These are phyloP conservation scores for Schwanniomyces yamadae DNA, from an alignment of 805 yeast genomes.

Conservation along the genomic window DNA sequence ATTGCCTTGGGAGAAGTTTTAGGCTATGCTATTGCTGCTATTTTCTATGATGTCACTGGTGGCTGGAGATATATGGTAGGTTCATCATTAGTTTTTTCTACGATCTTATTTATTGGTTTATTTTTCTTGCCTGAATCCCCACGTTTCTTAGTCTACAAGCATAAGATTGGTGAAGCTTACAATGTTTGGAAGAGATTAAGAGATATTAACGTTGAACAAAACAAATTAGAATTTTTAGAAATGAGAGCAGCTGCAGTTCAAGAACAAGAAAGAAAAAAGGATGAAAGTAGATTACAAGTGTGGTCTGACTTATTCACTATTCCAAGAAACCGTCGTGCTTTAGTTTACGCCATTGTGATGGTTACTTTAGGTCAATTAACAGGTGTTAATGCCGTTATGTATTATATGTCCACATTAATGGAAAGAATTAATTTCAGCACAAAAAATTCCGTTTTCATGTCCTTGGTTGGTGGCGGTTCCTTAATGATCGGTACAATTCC, in stretches of 20 bases:
- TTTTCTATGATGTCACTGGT: slow-evolving; percentile 52
- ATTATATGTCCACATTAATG: slow-evolving; percentile 62
- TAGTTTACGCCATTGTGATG: slow-evolving; percentile 57
- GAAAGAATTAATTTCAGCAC: slow-evolving; percentile 51
- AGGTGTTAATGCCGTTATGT: slow-evolving; percentile 66
- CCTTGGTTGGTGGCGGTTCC: slow-evolving; percentile 68
- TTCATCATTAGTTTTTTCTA: slow-evolving; percentile 58
- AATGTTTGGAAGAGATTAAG: slow-evolving; percentile 57
- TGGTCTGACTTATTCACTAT: slow-evolving; percentile 52
- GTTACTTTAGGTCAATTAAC: slow-evolving; percentile 62
- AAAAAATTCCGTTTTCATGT: slow-evolving; percentile 59
- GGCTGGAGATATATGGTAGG: slow-evolving; percentile 72
- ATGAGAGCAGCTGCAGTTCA: slow-evolving; percentile 52
- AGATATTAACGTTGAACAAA: slow-evolving; percentile 40
- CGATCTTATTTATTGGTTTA: slow-evolving; percentile 49
- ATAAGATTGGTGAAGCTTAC: slow-evolving; percentile 52
- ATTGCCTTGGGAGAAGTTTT: slow-evolving; percentile 66
- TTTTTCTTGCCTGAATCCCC: slow-evolving; percentile 62
- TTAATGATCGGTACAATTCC: slow-evolving; percentile 64
- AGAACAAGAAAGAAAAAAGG: slow-evolving; percentile 40
- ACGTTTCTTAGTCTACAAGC: slow-evolving; percentile 55
- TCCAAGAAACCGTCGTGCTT: slow-evolving; percentile 62
- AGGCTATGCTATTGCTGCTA: slow-evolving; percentile 64
- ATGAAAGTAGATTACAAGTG: slow-evolving; percentile 36
- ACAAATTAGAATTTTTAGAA: slow-evolving; percentile 55